phyloP scores from a whole-genome alignment of 306 rosid species.

The Spatholobus suberectus region DNA sequence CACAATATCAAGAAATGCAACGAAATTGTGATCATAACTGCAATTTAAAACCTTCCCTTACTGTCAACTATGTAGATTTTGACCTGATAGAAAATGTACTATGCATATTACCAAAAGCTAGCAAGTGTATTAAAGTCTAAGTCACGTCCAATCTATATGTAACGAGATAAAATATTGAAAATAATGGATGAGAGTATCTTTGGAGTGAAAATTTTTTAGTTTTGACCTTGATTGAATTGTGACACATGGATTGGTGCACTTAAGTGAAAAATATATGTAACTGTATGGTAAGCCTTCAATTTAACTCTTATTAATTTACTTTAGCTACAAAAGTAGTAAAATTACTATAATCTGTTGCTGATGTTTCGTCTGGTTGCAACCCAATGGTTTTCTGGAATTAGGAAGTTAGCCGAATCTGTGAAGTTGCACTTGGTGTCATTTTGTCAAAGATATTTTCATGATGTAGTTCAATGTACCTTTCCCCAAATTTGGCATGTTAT shows the following conservation, averaged over 20 bases:
- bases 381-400: neutral
- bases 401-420: conserved; percentile 21
- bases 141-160: neutral
- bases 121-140: neutral
- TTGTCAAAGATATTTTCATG: neutral
- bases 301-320: neutral
- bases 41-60: neutral
- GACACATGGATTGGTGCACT: neutral
- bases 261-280: neutral
- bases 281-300: neutral
- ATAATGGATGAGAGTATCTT: neutral
- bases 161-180: neutral
- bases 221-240: neutral
- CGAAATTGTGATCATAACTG: neutral
- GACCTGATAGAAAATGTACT: neutral
- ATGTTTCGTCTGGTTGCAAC: conserved; percentile 21
- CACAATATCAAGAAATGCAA: neutral
- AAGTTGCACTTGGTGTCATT: conserved; percentile 4
- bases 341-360: neutral
- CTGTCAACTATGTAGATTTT: neutral
- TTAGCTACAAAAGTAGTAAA: neutral
- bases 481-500: neutral
- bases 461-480: neutral
- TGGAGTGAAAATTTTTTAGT: neutral
- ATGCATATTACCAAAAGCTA: neutral